Evolutionary conservation across 2,329 filamentous ascomycete species (phyloP), one percentile per base, ranked within the genome.

Genomic region (Fusarium lateritium): DNA sequence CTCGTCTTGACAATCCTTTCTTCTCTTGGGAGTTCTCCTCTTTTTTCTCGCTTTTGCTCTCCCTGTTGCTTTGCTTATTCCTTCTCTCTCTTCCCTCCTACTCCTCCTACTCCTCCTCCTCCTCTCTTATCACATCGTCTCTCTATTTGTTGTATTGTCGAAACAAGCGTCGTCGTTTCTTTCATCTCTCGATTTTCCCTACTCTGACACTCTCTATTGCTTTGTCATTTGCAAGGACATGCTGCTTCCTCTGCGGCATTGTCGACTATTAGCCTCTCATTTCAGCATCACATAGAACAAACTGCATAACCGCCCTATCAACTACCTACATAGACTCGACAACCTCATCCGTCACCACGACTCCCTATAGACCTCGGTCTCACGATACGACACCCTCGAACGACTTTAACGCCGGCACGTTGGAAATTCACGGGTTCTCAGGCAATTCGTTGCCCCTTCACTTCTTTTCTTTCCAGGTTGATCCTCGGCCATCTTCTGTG

Each of bases 401-500:
- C 57, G 57, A 67, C 43, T 65, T 65, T 47, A 68, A 70, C 60
- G 56, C 67, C 70, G 71, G 68, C 66, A 68, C 66, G 66, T 73
- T 74, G 71, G 61, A 74, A 55, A 57, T 65, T 67, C 45, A 63
- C 70, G 60, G 71, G 71, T 57, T 56, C 52, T 56, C 28, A 54
- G 70, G 72, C 72, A 74, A 67, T 57, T 67, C 58, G 53, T 71
- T 74, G 65, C 66, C 65, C 50, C 54, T 61, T 62, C 50, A 62
- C 55, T 73, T 75, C 72, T 60, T 52, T 74, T 77, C 72, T 70
- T 76, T 71, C 74, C 84, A 84, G 86, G 86, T 88, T 87, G 86
- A 88, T 81, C 85, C 85, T 88, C 79, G 85, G 84, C 82, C 79
- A 66, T 76, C 73, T 82, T 84, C 50, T 71, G 66, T 65, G 62